Evolutionary conservation across 768 basidiomycete species (phyloP), one percentile per base, ranked within the genome.

Genomic region (Daedaleopsis sinensis): DNA sequence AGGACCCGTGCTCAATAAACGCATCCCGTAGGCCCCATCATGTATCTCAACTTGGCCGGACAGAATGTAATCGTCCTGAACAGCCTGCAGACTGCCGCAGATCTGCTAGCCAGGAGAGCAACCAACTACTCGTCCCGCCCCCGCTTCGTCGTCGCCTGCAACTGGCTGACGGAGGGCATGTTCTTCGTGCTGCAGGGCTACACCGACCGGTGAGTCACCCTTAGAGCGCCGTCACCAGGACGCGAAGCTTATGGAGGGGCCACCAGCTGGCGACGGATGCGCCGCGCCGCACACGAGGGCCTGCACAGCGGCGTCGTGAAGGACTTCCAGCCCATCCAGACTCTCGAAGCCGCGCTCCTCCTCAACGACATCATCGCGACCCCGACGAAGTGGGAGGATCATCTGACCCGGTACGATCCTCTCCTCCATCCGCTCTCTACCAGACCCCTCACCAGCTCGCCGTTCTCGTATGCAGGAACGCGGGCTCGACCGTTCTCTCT

Each of bases 231-330:
- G 8, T 13, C 10, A 11, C 7, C 1, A 13, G 23, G 23, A 1
- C 23, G 5, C 19, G 18, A n/a, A 13, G 15, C 35, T 8, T n/a
- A 15, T 42, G 54, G 38, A 51, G 38, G 19, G 19, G 7, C 66
- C 10, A n/a, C 18, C 18, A 77, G 75, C 27, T 77, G 75, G 76
- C 69, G 73, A 27, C 64, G 72, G 15, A 72, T 74, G 72, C 71
- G 76, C 19, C 70, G 74, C 18, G 72, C 74, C 1, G 70, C 70
- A 3, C 73, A 77, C 58, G 75, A 76, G 46, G 72, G 73, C 7
- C 71, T 77, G 35, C 70, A 70, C 53, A 68, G 68, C 47, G 59
- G 67, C 16, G 58, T 61, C 5, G 66, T 68, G 5, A 62, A 56
- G 27, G 56, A 64, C 35, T 77, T 68, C 58, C 44, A 71, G 12